A percentile compares a stretch with the other conserved stretches of the same genome.
Conservation (phyloP, 805 yeast genomes). For the Ogataea pini region DNA sequence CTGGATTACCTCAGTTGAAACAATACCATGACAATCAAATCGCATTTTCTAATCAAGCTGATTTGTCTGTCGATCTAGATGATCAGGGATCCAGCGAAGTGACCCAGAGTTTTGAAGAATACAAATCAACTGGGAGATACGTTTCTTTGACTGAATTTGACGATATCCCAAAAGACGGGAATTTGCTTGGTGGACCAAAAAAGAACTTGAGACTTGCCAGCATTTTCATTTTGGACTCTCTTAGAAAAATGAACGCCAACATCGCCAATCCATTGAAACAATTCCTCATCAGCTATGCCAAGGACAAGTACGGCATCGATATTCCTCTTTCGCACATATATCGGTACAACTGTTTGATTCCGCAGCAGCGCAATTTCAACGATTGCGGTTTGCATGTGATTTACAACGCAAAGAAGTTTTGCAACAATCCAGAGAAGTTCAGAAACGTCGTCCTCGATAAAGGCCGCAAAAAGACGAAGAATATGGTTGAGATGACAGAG, state of each 20-base stretch:
- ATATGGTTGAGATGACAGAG: conserved; percentile 13
- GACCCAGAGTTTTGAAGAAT: background rate
- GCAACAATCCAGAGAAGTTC: conserved; percentile 50
- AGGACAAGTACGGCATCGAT: conserved; percentile 54
- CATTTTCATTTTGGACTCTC: conserved; percentile 73
- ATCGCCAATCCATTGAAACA: conserved; percentile 53
- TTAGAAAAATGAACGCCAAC: conserved; percentile 57
- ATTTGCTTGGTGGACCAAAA: conserved; percentile 9
- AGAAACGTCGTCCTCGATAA: conserved; percentile 22
- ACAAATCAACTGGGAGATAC: background rate
- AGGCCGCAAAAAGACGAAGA: conserved; percentile 13
- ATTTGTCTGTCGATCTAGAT: background rate
- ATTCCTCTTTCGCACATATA: conserved; percentile 48
- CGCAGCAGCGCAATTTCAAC: conserved; percentile 82
- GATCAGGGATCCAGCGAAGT: background rate
- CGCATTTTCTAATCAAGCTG: background rate
- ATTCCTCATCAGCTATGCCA: conserved; percentile 68
- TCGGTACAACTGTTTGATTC: conserved; percentile 47
- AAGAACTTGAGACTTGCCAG: conserved; percentile 32
- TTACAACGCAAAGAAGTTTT: conserved; percentile 63
- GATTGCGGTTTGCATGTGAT: conserved; percentile 96
- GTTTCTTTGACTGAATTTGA: background rate
- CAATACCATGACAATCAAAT: conserved; percentile 5
- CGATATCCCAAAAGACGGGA: conserved; percentile 13
- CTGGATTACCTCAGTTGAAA: conserved; percentile 45